A percentile compares a stretch with the other conserved stretches of the same genome.
Evolutionary conservation across 2,329 filamentous ascomycete species (phyloP).

Genomic region (Trichoderma sp.): DNA sequence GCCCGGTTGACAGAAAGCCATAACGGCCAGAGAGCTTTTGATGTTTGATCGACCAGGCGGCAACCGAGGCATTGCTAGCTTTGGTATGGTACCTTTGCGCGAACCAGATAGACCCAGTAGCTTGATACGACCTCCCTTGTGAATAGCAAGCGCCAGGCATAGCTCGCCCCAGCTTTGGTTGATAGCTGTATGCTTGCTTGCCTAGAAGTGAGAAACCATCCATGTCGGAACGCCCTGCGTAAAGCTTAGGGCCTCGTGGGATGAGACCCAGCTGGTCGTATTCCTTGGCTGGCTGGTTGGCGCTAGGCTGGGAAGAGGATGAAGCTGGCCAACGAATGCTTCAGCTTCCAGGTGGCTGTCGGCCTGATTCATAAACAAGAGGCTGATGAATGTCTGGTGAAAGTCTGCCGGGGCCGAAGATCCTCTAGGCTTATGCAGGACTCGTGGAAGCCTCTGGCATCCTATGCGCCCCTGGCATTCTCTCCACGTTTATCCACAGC

Average conservation of each 20-base stretch:
- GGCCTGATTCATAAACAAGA: slow-evolving; percentile 3
- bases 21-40: slow-evolving; percentile 11
- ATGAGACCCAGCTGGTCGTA: slow-evolving; percentile 1
- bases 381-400: slow-evolving; percentile 17
- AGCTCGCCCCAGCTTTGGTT: not conserved
- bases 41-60: slow-evolving; percentile 20
- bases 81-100: slow-evolving; percentile 26
- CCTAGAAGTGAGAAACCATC: slow-evolving; percentile 8
- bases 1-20: slow-evolving; percentile 26
- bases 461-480: slow-evolving; percentile 16
- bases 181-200: slow-evolving; percentile 25
- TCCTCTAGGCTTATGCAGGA: slow-evolving; percentile 24
- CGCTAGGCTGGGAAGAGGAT: slow-evolving; percentile 9
- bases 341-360: slow-evolving; percentile 15
- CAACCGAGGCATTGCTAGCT: slow-evolving; percentile 29
- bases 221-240: not conserved
- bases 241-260: not conserved
- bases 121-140: not conserved
- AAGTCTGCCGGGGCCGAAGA: slow-evolving; percentile 4
- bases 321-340: slow-evolving; percentile 6
- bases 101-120: slow-evolving; percentile 20
- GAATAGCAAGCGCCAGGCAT: not conserved
- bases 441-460: slow-evolving; percentile 14
- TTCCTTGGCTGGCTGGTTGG: not conserved
- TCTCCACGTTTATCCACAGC: not conserved